phyloP scores from a whole-genome alignment of 2,329 filamentous ascomycete genomes.

The Talaromyces atroroseus region DNA sequence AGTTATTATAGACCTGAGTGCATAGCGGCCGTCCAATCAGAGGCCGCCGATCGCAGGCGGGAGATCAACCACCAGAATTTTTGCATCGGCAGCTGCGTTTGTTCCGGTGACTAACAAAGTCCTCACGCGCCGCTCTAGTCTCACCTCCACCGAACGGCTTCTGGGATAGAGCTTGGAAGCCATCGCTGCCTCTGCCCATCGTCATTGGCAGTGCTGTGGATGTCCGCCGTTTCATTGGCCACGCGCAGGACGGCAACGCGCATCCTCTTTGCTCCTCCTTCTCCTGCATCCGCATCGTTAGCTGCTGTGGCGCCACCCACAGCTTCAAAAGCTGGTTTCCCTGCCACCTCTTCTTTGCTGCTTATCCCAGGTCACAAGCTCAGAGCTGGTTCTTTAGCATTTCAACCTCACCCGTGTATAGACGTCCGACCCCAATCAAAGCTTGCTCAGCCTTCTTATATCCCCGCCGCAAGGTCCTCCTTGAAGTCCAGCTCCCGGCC shows the following conservation, averaged over 20 bases:
- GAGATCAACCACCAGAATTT: conserved; percentile 6
- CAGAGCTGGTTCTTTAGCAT: background rate
- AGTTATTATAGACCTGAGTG: no score
- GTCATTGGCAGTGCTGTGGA: conserved; percentile 21
- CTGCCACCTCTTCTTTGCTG: background rate
- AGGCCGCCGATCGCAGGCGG: conserved; percentile 2
- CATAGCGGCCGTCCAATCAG: conserved; percentile 18
- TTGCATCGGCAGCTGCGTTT: conserved; percentile 1
- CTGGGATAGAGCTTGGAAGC: background rate
- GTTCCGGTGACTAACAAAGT: conserved; percentile 9
- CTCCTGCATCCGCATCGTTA: conserved; percentile 11
- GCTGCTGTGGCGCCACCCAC: background rate
- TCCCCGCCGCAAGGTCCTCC: background rate
- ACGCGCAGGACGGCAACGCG: conserved; percentile 25
- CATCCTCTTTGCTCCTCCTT: conserved; percentile 17
- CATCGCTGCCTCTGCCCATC: background rate
- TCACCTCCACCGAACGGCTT: background rate
- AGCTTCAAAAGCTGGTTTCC: background rate
- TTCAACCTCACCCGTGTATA: background rate
- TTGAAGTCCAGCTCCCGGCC: background rate
- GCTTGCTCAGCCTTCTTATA: conserved; percentile 1
- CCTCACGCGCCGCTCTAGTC: conserved; percentile 15
- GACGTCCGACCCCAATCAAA: background rate
- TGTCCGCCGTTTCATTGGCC: conserved; percentile 29
- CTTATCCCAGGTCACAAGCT: conserved; percentile 9